Base-by-base conservation (phyloP, 2,329 filamentous ascomycete species). In the Hypoxylon sp. region DNA sequence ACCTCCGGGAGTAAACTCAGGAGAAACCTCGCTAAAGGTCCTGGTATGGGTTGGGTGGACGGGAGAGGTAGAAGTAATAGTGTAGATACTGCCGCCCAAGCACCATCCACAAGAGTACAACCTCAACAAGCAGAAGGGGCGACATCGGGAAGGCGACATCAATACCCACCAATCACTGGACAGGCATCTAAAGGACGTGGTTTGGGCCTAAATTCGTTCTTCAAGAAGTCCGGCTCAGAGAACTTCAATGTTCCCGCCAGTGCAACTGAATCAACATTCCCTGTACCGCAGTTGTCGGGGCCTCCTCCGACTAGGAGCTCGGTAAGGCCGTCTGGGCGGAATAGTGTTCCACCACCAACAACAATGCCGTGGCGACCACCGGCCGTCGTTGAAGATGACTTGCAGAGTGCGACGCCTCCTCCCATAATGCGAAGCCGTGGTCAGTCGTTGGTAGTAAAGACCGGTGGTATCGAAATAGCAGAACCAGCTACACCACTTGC, bases 351-450 rank as follows among this genome's bases (percentile, higher is more conserved):
- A 2, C 66, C 67, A 1, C 65, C 68, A 12, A 43, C 60, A 12
- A 59, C 59, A 2, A 55, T 52, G 59, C 66, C 66, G 2, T 70
- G 68, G 25, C 56, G 75, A 69, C 6, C 75, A 70, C 6, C 77
- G 69, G 71, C 67, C 67, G 5, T 69, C 67, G 42, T 59, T 0
- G 75, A 76, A 1, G 76, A 78, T 3, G 77, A 79, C 7, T 65
- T 73, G 3, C 65, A 70, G 1, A 76, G 80, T 20, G 77, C 79
- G 0, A 84, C 81, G 5, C 81, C 81, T 2, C 81, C 81, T 3
- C 81, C 81, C 1, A 84, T 84, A 40, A 67, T 77, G 70, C 73
- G 80, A 11, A 78, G 76, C 40, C 69, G 66, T 2, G 62, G 41
- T 4, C 48, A 49, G 12, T 51, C 54, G 3, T 47, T 58, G 12